phyloP scores from a whole-genome alignment of 1,284 basidiomycete genomes.

The Ustilago vetiveriae region DNA sequence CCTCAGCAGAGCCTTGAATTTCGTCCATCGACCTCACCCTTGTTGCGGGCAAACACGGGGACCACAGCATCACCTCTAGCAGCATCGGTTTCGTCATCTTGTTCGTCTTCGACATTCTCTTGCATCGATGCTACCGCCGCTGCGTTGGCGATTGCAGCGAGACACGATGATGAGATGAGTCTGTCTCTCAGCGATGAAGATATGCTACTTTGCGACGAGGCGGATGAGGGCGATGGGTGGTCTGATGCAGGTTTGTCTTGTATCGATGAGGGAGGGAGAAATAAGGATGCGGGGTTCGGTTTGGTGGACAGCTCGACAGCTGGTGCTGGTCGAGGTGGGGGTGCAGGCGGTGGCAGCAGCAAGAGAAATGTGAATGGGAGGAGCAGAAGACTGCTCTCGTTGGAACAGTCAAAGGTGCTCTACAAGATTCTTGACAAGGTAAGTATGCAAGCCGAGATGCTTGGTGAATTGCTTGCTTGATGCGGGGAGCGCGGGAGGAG shows the following conservation, averaged over 20 bases:
- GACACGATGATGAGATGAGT: slow-evolving; percentile 2
- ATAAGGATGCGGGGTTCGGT: too few relatives aligned
- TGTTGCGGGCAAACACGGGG: not conserved
- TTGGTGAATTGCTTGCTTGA: too few relatives aligned
- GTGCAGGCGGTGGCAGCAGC: not conserved
- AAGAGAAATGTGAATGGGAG: slow-evolving; percentile 3
- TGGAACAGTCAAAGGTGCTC: slow-evolving; percentile 51
- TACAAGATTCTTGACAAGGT: slow-evolving; percentile 53
- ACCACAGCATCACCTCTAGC: not conserved
- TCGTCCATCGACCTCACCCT: not conserved
- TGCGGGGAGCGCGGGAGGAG: too few relatives aligned
- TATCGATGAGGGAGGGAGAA: not conserved
- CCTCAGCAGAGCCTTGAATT: not conserved
- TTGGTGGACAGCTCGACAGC: too few relatives aligned
- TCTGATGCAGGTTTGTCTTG: slow-evolving; percentile 5
- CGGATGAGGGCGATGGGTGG: slow-evolving; percentile 10
- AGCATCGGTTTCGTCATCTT: not conserved
- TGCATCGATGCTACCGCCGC: not conserved
- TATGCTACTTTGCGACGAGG: slow-evolving; percentile 26
- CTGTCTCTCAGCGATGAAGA: slow-evolving; percentile 36
- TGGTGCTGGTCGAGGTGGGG: not conserved
- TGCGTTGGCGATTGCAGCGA: too few relatives aligned
- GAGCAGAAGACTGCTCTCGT: slow-evolving; percentile 39
- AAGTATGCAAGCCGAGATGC: too few relatives aligned
- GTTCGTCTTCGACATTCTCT: too few relatives aligned